Evolutionary conservation across 1,284 basidiomycete species (phyloP), one percentile per base, ranked within the genome.

Genomic region (Athelia psychrophila): DNA sequence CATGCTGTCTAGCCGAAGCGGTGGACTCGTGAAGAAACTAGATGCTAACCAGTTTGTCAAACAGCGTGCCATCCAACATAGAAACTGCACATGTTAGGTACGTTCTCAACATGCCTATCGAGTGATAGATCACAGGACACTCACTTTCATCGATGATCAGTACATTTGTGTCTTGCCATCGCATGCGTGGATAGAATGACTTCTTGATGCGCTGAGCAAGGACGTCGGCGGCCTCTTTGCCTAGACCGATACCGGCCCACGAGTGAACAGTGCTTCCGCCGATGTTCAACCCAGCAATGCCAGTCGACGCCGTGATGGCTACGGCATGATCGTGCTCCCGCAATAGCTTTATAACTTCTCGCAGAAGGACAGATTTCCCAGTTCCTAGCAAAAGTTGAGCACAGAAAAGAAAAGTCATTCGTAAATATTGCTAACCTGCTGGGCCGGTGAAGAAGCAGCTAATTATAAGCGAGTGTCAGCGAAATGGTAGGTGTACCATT

Each of bases 191-290:
- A 60, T 91, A 90, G 69, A 83, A 87, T 55, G 70, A 74, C 51
- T 75, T 62, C 0, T 69, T 69, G 16, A 74, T 68, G 53, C 88
- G 93, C 1, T 63, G 75, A 5, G 81, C 79, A 2, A 98, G 75
- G 9, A 80, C 75, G 24, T 88, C 77, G 2, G 81, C 79, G 1
- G 69, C 59, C 52, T 93, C 93, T 12, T 83, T 75, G 0, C 91
- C 96, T 0, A 98, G 72, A 0, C 94, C 95, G 51, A 96, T 88
- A 0, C 95, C 88, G 2, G 91, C 86, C 73, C 95, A 99, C 3
- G 93, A 95, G 67, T 98, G 95, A n/a, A 98, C 76, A 0, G 95
- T 98, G 30, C 87, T 82, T 22, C 96, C 95, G 6, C 94, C 94
- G 52, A 98, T 93, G 63, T 98, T 97, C 62, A 94, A 90, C 0